phyloP scores from a whole-genome alignment of 2,329 filamentous ascomycete species.

The Claviceps capensis region DNA sequence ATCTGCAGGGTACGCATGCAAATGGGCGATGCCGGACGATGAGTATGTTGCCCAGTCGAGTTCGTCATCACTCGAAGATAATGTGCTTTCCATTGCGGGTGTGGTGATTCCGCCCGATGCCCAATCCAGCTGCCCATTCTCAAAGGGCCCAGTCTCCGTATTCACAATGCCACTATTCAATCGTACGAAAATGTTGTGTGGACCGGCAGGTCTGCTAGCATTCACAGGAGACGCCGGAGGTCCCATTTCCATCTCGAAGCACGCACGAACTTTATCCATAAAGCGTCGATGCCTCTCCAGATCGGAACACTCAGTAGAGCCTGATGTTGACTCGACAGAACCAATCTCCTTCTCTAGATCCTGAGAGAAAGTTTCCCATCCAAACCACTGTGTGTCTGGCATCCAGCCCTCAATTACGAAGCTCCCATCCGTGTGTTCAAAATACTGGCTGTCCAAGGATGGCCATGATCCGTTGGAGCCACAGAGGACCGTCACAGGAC shows the following conservation, averaged over 20 bases:
- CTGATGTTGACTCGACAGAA: not conserved
- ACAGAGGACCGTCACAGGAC: conserved; percentile 9
- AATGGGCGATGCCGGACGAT: not conserved
- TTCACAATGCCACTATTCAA: conserved; percentile 10
- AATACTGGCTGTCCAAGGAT: conserved; percentile 16
- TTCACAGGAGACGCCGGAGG: conserved; percentile 15
- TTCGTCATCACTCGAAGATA: conserved; percentile 10
- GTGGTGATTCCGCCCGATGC: not conserved
- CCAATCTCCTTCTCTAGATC: conserved; percentile 15
- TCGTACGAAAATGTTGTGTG: conserved; percentile 20
- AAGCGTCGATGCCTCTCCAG: conserved; percentile 11
- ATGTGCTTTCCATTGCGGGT: not conserved
- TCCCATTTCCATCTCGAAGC: conserved; percentile 33
- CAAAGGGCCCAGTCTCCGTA: not conserved
- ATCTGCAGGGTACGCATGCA: not conserved
- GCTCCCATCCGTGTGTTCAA: conserved; percentile 23
- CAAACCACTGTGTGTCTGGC: conserved; percentile 24
- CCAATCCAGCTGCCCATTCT: conserved; percentile 13
- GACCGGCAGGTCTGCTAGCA: conserved; percentile 13
- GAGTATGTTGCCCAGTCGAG: not conserved
- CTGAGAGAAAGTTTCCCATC: conserved; percentile 17
- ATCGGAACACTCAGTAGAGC: conserved; percentile 1
- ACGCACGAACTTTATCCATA: conserved; percentile 21
- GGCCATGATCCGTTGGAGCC: conserved; percentile 20
- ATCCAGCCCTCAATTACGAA: conserved; percentile 31